Evolutionary conservation across 495 filamentous ascomycete species (phyloP), one percentile per base, ranked within the genome.

Genomic region (Neurospora discreta): DNA sequence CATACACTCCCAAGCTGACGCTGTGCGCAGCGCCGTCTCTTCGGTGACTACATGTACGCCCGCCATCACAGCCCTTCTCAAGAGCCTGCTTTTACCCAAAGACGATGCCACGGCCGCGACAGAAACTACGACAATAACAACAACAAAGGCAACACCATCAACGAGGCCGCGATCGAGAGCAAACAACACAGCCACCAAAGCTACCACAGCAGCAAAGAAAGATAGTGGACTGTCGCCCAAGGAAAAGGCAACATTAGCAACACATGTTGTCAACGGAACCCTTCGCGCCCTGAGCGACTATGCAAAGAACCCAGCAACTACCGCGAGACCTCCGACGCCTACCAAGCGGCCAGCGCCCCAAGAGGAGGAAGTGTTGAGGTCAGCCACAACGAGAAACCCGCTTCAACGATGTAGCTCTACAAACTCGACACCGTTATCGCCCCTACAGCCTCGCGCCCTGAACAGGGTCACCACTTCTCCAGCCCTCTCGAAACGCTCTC

Each of bases 201-300:
- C 60, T 26, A 36, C 77, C 23, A 72, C 71, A 26, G 65, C 74
- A 8, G 71, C 74, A 39, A 60, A 75, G 11, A 73, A 75, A 43
- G 80, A 74, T 36, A 76, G 79, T 39, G 80, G 78, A 65, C 79
- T 91, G 65, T 84, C 86, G 9, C 72, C 82, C 20, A 88, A 88
- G 72, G 89, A 93, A 73, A 90, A 85, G 78, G 87, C 89, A 1
- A 84, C 89, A 46, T 84, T 97, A 52, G 92, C 93, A 5, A 95
- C 94, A 3, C 90, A 94, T 68, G 87, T 95, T 23, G 89, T 95
- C 73, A 97, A 96, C 82, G 84, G 82, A 39, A 88, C 89, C 16
- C 81, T 95, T 26, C 95, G 92, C 77, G 83, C 87, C 9, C 86
- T 98, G 13, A 87, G 87, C 3, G 91, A 94, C 68, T 90, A 91